phyloP scores from a whole-genome alignment of 495 filamentous ascomycete genomes.

The Pyronema omphalodes region DNA sequence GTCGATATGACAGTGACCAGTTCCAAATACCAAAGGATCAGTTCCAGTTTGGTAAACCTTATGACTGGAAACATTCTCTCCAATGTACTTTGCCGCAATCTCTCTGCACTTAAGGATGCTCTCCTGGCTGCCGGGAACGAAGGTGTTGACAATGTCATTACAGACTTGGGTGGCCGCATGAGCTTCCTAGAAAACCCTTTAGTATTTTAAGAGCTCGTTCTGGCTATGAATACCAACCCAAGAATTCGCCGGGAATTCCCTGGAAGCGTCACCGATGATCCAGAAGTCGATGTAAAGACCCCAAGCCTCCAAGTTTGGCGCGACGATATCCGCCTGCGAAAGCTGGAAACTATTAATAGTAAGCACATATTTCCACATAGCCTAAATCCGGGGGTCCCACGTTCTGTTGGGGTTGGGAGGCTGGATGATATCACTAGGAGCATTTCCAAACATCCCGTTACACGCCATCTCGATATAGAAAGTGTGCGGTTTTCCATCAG shows the following conservation, averaged over 20 bases:
- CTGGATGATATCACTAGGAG: slow-evolving; percentile 63
- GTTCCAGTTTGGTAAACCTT: slow-evolving; percentile 66
- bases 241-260: slow-evolving; percentile 59
- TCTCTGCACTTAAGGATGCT: slow-evolving; percentile 60
- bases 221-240: slow-evolving; percentile 29
- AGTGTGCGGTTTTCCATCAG: slow-evolving; percentile 67
- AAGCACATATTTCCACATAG: background rate
- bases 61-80: slow-evolving; percentile 47
- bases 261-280: slow-evolving; percentile 77
- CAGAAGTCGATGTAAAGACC: slow-evolving; percentile 80
- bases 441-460: slow-evolving; percentile 96
- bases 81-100: slow-evolving; percentile 67
- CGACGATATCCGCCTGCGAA: slow-evolving; percentile 64
- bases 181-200: slow-evolving; percentile 36
- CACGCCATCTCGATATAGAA: slow-evolving; percentile 98
- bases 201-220: slow-evolving; percentile 21
- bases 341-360: slow-evolving; percentile 38
- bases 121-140: slow-evolving; percentile 59
- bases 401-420: slow-evolving; percentile 68
- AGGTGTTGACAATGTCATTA: slow-evolving; percentile 76
- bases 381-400: slow-evolving; percentile 4
- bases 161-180: slow-evolving; percentile 67
- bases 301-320: slow-evolving; percentile 68
- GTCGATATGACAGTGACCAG: slow-evolving; percentile 89
- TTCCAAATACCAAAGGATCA: slow-evolving; percentile 60